Base-by-base conservation (phyloP, 2,329 filamentous ascomycete genomes). In the Diplodia scrobiculata region DNA sequence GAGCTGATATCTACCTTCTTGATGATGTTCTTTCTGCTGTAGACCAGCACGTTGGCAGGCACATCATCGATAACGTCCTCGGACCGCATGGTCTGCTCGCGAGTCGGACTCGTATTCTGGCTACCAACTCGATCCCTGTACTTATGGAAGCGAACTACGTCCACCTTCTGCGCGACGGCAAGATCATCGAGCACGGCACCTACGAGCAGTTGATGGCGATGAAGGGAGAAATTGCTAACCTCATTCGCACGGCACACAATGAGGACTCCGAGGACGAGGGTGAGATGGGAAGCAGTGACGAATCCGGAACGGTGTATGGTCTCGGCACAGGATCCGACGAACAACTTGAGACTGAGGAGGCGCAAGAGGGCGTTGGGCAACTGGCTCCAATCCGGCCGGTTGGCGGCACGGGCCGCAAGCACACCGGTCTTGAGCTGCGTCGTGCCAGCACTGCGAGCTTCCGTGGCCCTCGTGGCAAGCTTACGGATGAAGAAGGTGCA, bases 21-120 rank as follows among this genome's bases (percentile, higher is more conserved):
- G 95, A 99, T 71, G 95, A 99, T 75, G 91, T 93, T 68, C 84
- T 99, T 11, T 98, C 94, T 17, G 95, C 96, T 0, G 95, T 99
- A n/a, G 95, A 99, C 79, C 94, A 96, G 70, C 95, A 99, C 74
- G 95, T 99, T 67, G 95, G 95, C 59, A 86, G 91, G 69, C 95
- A 99, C 79, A 85, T 99, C 66, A 97, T 97, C 72, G 91, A 98
- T 75, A 91, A 95, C 69, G 95, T 99, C 0, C 86, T 99, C 41
- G 95, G 95, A 13, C 84, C 90, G 4, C 89, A 89, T 68, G 95
- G 95, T 70, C 82, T 99, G 6, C 84, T 99, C 27, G 85, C 83
- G 62, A 86, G 89, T 47, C 98, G 98, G 80, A 97, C 94, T 6
- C 88, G 94, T 70, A 91, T 99, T 65, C 83, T 99, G 59, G 93